Evolutionary conservation across 1,139 yeast genomes (phyloP).

Genomic region (Insectozyma bohioensis): DNA sequence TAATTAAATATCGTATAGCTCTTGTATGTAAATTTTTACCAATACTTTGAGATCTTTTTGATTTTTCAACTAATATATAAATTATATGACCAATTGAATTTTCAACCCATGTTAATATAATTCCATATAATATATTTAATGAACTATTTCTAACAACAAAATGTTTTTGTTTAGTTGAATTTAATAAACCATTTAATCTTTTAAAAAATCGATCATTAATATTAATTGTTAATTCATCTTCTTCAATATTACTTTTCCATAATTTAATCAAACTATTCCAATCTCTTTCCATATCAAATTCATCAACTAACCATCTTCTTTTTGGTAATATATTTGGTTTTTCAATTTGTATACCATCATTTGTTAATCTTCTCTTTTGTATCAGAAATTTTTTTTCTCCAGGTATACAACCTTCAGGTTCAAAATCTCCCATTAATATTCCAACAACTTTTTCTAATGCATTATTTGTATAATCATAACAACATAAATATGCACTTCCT

Average conservation of each 20-base stretch:
- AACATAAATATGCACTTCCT: constrained; percentile 60
- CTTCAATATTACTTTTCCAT: constrained; percentile 24
- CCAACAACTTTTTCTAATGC: constrained; percentile 51
- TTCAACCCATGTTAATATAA: constrained; percentile 57
- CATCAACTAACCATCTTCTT: constrained; percentile 63
- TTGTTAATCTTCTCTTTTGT: constrained; percentile 23
- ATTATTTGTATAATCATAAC: constrained; percentile 58
- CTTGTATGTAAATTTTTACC: constrained; percentile 58
- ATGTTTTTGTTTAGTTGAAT: constrained; percentile 40
- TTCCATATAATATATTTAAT: constrained; percentile 55
- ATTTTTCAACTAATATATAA: constrained; percentile 54
- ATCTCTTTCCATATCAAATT: constrained; percentile 52
- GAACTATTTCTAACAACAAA: constrained; percentile 64
- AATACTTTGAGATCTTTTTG: constrained; percentile 56
- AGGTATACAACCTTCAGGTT: constrained; percentile 58
- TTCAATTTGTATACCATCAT: constrained; percentile 15
- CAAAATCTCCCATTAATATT: constrained; percentile 54
- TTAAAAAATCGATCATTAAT: constrained; percentile 31
- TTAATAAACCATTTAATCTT: constrained; percentile 32
- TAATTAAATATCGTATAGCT: constrained; percentile 51
- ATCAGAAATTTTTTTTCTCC: constrained; percentile 48
- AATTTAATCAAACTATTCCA: constrained; percentile 49
- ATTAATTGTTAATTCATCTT: constrained; percentile 17
- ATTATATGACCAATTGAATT: constrained; percentile 45
- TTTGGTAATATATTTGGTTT: constrained; percentile 24